Conservation (phyloP, 768 basidiomycete genomes). For the Suillus cothurnatus region DNA sequence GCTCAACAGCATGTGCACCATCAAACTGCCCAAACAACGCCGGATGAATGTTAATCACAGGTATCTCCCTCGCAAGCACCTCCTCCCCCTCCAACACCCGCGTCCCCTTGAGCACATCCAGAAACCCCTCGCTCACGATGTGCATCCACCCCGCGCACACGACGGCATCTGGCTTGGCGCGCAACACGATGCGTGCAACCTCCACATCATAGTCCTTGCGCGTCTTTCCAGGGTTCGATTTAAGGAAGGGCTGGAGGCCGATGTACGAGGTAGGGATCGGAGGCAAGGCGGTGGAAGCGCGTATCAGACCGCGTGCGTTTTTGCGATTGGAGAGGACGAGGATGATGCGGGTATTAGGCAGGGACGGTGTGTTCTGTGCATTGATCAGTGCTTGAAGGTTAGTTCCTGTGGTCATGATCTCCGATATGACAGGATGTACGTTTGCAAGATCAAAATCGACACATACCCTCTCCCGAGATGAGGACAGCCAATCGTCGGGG, state of each 20-base stretch:
- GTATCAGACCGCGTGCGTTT: slow-evolving; percentile 83
- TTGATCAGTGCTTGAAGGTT: slow-evolving; percentile 97
- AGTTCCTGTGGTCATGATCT: slow-evolving; percentile 56
- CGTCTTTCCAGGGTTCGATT: slow-evolving; percentile 68
- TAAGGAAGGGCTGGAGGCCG: slow-evolving; percentile 83
- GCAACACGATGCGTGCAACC: slow-evolving; percentile 68
- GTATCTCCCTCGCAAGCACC: slow-evolving; percentile 45
- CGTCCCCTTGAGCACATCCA: slow-evolving; percentile 61
- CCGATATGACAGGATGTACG: slow-evolving; percentile 6
- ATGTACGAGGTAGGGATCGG: slow-evolving; percentile 84
- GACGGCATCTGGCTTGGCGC: slow-evolving; percentile 75
- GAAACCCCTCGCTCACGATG: slow-evolving; percentile 80
- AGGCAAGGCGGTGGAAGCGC: slow-evolving; percentile 71
- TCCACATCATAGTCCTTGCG: slow-evolving; percentile 85
- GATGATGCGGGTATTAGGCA: slow-evolving; percentile 70
- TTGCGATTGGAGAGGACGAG: slow-evolving; percentile 93
- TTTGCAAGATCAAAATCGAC: not conserved
- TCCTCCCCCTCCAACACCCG: slow-evolving; percentile 37
- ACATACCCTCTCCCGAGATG: slow-evolving; percentile 65
- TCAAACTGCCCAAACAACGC: slow-evolving; percentile 97
- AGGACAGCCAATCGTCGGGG: slow-evolving; percentile 52
- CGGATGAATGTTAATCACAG: slow-evolving; percentile 96
- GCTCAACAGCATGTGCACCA: slow-evolving; percentile 87
- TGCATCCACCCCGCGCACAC: slow-evolving; percentile 99
- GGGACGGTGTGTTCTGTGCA: slow-evolving; percentile 71